Evolutionary conservation across 768 basidiomycete species (phyloP).

Genomic region (Xerocomellus chrysenteron): DNA sequence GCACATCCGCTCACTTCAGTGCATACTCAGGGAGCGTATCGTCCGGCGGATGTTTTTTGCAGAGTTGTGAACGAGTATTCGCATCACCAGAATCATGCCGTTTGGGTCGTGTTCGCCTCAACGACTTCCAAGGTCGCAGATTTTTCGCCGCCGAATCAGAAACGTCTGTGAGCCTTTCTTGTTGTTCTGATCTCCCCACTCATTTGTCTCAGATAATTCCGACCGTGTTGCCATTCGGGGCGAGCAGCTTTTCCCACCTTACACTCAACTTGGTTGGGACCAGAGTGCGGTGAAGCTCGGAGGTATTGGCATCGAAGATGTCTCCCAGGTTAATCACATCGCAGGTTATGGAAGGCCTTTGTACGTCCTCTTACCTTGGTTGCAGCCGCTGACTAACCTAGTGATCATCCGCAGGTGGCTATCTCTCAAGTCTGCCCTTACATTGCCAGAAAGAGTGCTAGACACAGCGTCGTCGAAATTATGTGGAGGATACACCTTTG

Average conservation of each 20-base stretch:
- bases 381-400: background rate
- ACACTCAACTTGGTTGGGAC: slow-evolving; percentile 19
- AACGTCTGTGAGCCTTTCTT: background rate
- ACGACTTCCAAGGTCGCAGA: slow-evolving; percentile 10
- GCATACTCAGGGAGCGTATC: background rate
- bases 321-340: background rate
- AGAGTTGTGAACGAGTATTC: slow-evolving; percentile 9
- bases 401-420: slow-evolving; percentile 1
- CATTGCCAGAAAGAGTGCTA: background rate
- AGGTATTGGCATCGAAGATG: background rate
- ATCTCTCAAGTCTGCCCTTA: background rate
- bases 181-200: background rate
- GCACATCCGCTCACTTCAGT: slow-evolving; percentile 2
- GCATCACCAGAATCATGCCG: background rate
- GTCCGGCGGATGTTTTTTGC: slow-evolving; percentile 4
- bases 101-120: slow-evolving; percentile 19
- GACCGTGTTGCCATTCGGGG: background rate
- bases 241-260: slow-evolving; percentile 1
- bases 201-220: slow-evolving; percentile 5
- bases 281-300: background rate
- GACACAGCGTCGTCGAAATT: background rate
- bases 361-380: background rate
- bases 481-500: background rate
- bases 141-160: slow-evolving; percentile 3
- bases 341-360: background rate